Evolutionary conservation across 1,139 yeast genomes (phyloP).

Genomic region (Candida sanyaensis): DNA sequence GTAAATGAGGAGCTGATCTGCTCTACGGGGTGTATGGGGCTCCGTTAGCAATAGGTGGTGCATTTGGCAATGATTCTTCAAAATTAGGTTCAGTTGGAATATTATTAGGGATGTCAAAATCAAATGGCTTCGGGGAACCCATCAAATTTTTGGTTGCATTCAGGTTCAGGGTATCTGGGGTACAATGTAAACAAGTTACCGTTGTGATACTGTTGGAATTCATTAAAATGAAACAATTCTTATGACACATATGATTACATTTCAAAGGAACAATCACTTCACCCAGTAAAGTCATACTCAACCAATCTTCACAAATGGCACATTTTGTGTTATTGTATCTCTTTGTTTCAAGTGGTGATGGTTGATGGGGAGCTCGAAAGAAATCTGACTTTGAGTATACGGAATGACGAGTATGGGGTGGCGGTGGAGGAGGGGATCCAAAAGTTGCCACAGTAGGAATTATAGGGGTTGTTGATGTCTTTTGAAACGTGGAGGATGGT

Average conservation of each 20-base stretch:
- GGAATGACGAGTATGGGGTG: too few species aligned
- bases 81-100: not conserved
- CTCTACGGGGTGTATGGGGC: slow-evolving; percentile 6
- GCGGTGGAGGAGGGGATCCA: not conserved
- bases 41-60: not conserved
- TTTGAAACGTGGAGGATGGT: not conserved
- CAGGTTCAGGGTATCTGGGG: not conserved
- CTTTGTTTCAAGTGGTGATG: slow-evolving; percentile 10
- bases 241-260: slow-evolving; percentile 32
- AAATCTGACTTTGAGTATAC: not conserved
- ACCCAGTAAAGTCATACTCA: slow-evolving; percentile 19
- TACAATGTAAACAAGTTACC: not conserved
- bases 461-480: not conserved
- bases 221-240: slow-evolving; percentile 25
- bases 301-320: slow-evolving; percentile 30
- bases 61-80: not conserved
- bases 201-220: not conserved
- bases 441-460: not conserved
- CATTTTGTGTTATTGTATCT: slow-evolving; percentile 17
- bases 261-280: slow-evolving; percentile 27
- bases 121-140: too few species aligned
- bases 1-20: not conserved
- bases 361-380: not conserved
- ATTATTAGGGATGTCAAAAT: not conserved
- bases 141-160: too few species aligned